These are phyloP conservation scores for Suillus cothurnatus DNA, from an alignment of 768 basidiomycete genomes.

Conservation along the genomic window DNA sequence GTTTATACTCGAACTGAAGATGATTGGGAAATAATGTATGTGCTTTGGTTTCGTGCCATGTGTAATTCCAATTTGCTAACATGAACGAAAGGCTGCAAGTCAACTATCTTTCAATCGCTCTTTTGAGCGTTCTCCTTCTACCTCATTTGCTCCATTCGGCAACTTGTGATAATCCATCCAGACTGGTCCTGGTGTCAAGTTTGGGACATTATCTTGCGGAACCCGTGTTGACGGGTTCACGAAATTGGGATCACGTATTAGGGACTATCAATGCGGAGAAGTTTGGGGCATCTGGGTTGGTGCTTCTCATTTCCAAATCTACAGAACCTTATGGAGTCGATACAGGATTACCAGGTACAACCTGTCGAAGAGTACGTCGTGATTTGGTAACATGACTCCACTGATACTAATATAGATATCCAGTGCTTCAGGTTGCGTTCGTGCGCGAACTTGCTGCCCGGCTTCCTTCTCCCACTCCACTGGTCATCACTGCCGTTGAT, in stretches of 20 bases:
- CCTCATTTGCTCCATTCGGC: neutral
- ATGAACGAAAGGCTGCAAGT: slow-evolving; percentile 33
- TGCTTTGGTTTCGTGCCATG: neutral
- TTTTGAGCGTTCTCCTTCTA: neutral
- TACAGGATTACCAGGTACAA: neutral
- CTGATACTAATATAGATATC: neutral
- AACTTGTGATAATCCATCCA: neutral
- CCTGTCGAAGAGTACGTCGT: neutral
- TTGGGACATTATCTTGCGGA: neutral
- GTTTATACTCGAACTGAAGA: slow-evolving; percentile 39
- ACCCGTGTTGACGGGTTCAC: neutral
- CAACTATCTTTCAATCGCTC: slow-evolving; percentile 30
- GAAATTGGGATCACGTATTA: slow-evolving; percentile 23
- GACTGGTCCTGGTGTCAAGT: neutral
- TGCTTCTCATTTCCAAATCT: slow-evolving; percentile 13
- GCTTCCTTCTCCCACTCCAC: slow-evolving; percentile 21
- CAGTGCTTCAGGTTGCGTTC: slow-evolving; percentile 38
- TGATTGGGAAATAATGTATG: slow-evolving; percentile 50
- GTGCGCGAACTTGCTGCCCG: slow-evolving; percentile 33
- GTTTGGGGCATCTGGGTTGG: slow-evolving; percentile 20
- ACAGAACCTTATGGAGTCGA: neutral
- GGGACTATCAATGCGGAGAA: slow-evolving; percentile 23
- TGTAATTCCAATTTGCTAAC: neutral
- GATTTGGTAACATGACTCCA: neutral
- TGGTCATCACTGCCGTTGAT: slow-evolving; percentile 30